Conservation (phyloP, 495 filamentous ascomycete species). For the Trichoderma reesei region DNA sequence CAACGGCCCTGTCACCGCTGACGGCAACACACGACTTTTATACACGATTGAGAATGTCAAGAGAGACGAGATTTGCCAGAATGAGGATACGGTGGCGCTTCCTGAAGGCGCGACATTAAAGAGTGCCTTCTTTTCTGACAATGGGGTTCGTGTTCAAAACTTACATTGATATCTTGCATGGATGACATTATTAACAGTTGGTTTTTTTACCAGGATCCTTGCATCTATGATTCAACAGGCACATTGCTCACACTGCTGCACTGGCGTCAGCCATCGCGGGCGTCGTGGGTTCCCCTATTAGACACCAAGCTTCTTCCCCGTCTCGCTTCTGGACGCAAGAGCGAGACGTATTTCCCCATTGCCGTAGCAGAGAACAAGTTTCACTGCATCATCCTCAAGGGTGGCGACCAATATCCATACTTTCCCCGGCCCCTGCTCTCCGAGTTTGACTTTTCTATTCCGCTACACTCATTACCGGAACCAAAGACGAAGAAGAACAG, state of each 20-base stretch:
- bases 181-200: background rate
- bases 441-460: conserved; percentile 88
- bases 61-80: conserved; percentile 84
- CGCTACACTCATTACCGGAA: conserved; percentile 46
- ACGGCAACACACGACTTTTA: conserved; percentile 62
- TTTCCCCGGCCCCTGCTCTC: conserved; percentile 86
- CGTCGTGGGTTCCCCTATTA: conserved; percentile 82
- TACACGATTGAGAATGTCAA: conserved; percentile 93
- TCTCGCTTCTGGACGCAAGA: conserved; percentile 69
- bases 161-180: background rate
- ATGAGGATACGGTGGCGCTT: conserved; percentile 81
- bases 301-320: conserved; percentile 80
- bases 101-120: conserved; percentile 58
- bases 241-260: conserved; percentile 79
- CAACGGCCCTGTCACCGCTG: conserved; percentile 73
- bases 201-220: conserved; percentile 57
- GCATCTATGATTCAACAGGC: conserved; percentile 85
- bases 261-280: conserved; percentile 78
- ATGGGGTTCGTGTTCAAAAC: conserved; percentile 47
- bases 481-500: conserved; percentile 28
- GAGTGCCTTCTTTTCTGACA: conserved; percentile 85
- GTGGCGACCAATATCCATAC: conserved; percentile 84
- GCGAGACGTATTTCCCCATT: conserved; percentile 90
- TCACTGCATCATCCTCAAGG: conserved; percentile 98
- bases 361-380: conserved; percentile 87